Evolutionary conservation across 2,329 filamentous ascomycete species (phyloP).

Genomic region (Pseudocercospora macadamiae): DNA sequence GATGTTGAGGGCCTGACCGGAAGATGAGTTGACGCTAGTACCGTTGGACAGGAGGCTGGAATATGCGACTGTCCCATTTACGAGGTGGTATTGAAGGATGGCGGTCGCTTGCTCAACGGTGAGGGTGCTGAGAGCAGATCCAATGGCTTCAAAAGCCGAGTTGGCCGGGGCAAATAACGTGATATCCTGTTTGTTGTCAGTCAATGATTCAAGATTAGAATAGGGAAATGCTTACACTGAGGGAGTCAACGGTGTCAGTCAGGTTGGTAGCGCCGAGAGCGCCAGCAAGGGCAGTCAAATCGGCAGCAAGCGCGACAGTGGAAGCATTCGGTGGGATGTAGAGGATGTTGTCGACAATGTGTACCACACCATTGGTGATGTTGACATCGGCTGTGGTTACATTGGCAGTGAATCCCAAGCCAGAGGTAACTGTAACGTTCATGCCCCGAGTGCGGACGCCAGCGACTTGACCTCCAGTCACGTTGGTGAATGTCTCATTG

Average conservation of each 20-base stretch:
- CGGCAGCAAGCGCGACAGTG: conserved; percentile 26
- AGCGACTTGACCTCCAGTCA: conserved; percentile 62
- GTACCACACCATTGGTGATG: conserved; percentile 45
- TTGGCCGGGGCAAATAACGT: conserved; percentile 69
- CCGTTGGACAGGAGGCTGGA: conserved; percentile 46
- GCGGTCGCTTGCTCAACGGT: conserved; percentile 51
- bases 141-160: conserved; percentile 61
- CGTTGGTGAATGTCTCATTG: conserved; percentile 57
- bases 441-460: conserved; percentile 37
- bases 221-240: conserved; percentile 11
- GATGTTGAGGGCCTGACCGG: conserved; percentile 45
- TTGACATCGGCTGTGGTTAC: conserved; percentile 48
- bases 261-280: conserved; percentile 46
- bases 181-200: conserved; percentile 44
- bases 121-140: conserved; percentile 54
- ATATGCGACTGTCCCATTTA: conserved; percentile 60
- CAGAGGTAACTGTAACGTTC: conserved; percentile 56
- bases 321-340: conserved; percentile 41
- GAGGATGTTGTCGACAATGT: conserved; percentile 51
- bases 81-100: conserved; percentile 67
- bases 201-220: background rate
- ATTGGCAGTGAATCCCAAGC: conserved; percentile 53
- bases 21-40: conserved; percentile 39
- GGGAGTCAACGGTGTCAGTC: conserved; percentile 45
- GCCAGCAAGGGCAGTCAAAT: conserved; percentile 46